These are phyloP conservation scores for Dryas octopetala DNA, from an alignment of 306 rosid species.

Conservation along the genomic window DNA sequence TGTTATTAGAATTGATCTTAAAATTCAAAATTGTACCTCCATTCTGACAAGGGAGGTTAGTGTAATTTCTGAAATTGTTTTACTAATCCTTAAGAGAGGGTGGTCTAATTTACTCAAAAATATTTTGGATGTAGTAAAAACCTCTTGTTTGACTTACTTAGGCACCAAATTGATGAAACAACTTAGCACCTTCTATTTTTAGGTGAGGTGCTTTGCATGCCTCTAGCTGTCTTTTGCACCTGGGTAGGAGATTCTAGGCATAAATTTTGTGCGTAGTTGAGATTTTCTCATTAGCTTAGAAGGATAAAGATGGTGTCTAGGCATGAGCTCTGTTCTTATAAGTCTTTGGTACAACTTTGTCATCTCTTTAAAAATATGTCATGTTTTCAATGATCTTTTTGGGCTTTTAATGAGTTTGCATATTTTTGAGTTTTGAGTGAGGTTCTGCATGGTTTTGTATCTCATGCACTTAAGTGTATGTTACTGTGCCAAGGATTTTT, in stretches of 20 bases:
- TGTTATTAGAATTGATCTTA: too few species aligned
- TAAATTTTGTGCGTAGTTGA: background rate
- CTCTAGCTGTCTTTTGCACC: background rate
- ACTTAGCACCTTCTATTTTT: background rate
- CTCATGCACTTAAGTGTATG: background rate
- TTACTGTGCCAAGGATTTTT: slow-evolving; percentile 10
- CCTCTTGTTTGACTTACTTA: too few species aligned
- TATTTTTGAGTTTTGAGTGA: background rate
- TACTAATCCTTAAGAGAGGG: background rate
- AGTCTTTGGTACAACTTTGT: background rate
- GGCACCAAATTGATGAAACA: background rate
- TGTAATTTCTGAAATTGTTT: too few species aligned
- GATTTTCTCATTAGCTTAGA: background rate
- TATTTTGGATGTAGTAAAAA: background rate
- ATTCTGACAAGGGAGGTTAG: background rate
- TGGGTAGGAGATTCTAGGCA: background rate
- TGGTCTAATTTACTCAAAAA: background rate
- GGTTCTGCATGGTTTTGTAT: background rate
- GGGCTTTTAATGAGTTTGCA: slow-evolving; percentile 2
- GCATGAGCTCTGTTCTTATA: background rate
- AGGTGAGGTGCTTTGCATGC: background rate
- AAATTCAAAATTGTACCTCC: background rate
- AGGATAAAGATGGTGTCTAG: slow-evolving; percentile 4
- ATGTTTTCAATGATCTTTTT: background rate
- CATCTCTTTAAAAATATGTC: background rate